Evolutionary conservation across 192 early-diverging fungal genomes (phyloP).

Genomic region (Backusella tuberculispora): DNA sequence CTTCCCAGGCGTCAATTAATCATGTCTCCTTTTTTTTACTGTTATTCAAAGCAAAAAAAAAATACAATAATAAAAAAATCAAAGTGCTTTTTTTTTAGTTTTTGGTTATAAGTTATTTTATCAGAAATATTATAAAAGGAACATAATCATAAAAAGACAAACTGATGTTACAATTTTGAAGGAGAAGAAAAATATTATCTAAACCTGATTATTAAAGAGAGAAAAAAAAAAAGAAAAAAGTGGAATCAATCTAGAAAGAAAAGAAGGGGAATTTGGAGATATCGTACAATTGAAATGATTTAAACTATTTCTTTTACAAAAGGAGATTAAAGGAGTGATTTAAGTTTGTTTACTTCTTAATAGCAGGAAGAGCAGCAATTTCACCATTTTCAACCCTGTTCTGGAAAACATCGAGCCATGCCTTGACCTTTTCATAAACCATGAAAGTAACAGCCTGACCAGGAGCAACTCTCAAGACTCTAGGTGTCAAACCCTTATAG

Average conservation of each 20-base stretch:
- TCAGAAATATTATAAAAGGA: background rate
- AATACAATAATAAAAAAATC: background rate
- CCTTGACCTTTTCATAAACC: constrained; percentile 88
- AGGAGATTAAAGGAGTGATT: constrained; percentile 1
- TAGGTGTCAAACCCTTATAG: constrained; percentile 94
- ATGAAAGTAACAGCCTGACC: constrained; percentile 98
- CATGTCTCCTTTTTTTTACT: background rate
- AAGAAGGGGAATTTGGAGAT: background rate
- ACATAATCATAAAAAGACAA: constrained; percentile 11
- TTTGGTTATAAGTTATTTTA: constrained; percentile 13
- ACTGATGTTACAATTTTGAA: background rate
- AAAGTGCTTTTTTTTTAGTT: too few species aligned
- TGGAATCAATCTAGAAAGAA: constrained; percentile 5
- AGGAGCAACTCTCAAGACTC: constrained; percentile 92
- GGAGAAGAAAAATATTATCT: background rate
- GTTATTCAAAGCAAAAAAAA: background rate
- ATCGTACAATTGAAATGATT: constrained; percentile 6
- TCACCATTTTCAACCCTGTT: constrained; percentile 28
- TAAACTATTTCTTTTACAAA: background rate
- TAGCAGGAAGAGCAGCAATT: constrained; percentile 7
- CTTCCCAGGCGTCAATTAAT: background rate
- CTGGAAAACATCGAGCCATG: constrained; percentile 59
- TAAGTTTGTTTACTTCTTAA: constrained; percentile 23
- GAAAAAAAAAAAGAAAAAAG: background rate
- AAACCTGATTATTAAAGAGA: background rate